Evolutionary conservation across 202 grass and related monocot species (phyloP), one percentile per base, ranked within the genome.

Genomic region (Bolboschoenoplectus hybrid): DNA sequence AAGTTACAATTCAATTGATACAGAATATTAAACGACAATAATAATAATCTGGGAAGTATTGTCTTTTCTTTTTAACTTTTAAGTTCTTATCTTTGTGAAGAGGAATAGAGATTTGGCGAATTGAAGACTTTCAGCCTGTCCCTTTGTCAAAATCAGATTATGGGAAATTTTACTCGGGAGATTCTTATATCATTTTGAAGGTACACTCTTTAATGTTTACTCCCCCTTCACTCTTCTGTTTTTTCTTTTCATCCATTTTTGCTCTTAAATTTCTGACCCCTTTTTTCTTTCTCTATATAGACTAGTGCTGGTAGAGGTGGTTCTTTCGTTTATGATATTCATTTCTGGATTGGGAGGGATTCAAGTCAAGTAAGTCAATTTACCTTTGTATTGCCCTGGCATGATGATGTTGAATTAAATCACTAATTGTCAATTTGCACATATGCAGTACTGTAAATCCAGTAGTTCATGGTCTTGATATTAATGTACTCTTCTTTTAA

Each of bases 321-420:
- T 78, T 86, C 93, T 62, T 92, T 88, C 80, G 82, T 81, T 62
- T 85, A 94, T 86, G 93, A 98, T 85, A 90, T 96, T 88, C 97
- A 98, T 78, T 96, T 94, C 83, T 98, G 97, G 97, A 94, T 98
- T 47, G 97, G 97, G 14, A 96, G 92, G 80, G 93, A 96, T 86
- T 92, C 97, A 83, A 98, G 90, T 80, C 93, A 96, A 87, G 97
- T 96, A 88, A 79, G 74, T 58, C 5, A 14, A 79, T 79, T n/a
- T 77, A 77, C 19, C 6, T 38, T 56, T 55, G 16, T 39, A 38
- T 55, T 77, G 74, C 34, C 34, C 14, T 76, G 73, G 44, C 43
- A 50, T 20, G 9, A 38, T 34, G 32, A 34, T 75, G 20, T 16
- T 53, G 14, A 76, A 6, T 76, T 14, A 14, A 76, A 76, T 55